Base-by-base conservation (phyloP, 768 basidiomycete species). In the Mycena rosella region DNA sequence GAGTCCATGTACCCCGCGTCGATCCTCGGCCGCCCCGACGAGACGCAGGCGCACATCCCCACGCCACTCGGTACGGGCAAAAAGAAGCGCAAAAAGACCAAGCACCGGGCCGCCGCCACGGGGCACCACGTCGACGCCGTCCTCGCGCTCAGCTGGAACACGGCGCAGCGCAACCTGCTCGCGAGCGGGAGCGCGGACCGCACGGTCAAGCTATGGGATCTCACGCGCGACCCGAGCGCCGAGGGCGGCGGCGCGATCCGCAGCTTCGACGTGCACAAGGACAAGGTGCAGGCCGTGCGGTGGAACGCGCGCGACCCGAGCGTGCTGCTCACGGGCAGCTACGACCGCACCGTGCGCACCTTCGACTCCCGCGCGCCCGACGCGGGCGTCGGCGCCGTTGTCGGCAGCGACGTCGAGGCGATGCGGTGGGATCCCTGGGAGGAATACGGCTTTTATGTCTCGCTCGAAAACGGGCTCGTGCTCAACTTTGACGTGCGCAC, bases 361-460 rank as follows among this genome's bases (percentile, higher is more conserved):
- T 98, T 98, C 78, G 98, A 99, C 79, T 91, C 94, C 18, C 84
- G 97, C 55, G 88, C 96, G 2, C 93, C 94, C 0, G 90, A 89
- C 49, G 83, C 88, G 3, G 92, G 93, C 51, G 91, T 98, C 17
- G 94, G 93, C n/a, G 93, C 93, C 8, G 82, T 90, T 18, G 84
- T 98, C 9, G 95, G 92, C 2, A 91, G 94, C 63, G 98, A 99
- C 78, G 96, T 99, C 20, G 98, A 99, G 79, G 93, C 93, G 42
- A 79, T 98, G 44, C 82, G 91, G 69, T 99, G 98, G 97, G 97
- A 99, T 79, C 96, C 96, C 55, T 98, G 95, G 94, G 94, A 97
- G 60, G 85, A 86, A 7, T 87, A 91, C 68, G 87, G 88, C 2
- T 97, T 98, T 82, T 98, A 94, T 75, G 96, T 98, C 27, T 93